Evolutionary conservation across 1,284 basidiomycete genomes (phyloP).

Genomic region (Trichosporon sp.): DNA sequence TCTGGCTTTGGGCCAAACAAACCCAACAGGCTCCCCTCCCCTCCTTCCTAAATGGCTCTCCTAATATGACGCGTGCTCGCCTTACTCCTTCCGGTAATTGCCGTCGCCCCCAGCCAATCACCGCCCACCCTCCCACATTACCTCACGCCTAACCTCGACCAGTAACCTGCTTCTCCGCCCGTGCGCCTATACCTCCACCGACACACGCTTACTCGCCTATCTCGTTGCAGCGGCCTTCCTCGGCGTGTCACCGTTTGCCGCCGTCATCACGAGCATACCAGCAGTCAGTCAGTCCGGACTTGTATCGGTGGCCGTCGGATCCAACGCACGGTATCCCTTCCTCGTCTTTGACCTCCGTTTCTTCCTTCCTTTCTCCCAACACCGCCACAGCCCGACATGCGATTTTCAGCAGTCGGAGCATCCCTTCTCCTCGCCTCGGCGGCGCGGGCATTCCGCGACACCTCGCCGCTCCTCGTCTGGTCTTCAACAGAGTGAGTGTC

Average conservation of each 20-base stretch:
- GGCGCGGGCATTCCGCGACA: constrained; percentile 35
- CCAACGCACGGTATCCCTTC: constrained; percentile 1
- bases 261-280: not conserved
- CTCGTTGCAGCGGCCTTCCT: not conserved
- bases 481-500: constrained; percentile 34
- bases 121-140: not conserved
- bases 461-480: constrained; percentile 42
- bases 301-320: not conserved
- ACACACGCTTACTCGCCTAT: not conserved
- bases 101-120: not conserved
- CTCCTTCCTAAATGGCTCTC: not conserved
- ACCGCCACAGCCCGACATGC: constrained; percentile 23
- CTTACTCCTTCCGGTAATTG: not conserved
- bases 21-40: no score
- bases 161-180: not conserved
- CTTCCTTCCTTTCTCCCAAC: not conserved
- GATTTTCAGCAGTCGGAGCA: constrained; percentile 21
- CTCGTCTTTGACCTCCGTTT: not conserved
- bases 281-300: not conserved
- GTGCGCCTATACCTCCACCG: not conserved
- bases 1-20: constrained; percentile 4
- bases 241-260: constrained; percentile 1
- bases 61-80: not conserved
- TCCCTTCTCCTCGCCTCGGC: constrained; percentile 24
- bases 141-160: not conserved